These are phyloP conservation scores for Silene latifolia DNA, from an alignment of 148 eudicot species.

Conservation along the genomic window DNA sequence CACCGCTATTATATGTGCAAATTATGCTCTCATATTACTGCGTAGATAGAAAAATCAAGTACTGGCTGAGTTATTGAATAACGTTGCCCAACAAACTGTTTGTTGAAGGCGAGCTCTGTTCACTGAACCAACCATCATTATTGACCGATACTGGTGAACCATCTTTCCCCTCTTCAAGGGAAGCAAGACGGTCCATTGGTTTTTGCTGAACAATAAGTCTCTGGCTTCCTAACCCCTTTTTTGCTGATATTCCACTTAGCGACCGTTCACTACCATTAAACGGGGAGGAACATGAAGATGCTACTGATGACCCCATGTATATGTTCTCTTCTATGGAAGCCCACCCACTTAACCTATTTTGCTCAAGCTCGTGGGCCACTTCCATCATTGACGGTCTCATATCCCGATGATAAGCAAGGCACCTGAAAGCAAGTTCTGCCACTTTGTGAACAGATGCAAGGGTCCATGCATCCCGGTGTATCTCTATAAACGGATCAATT, in stretches of 20 bases:
- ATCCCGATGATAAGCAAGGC: conserved; percentile 75
- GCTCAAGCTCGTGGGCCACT: conserved; percentile 73
- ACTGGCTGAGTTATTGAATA: conserved; percentile 28
- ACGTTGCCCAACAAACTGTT: conserved; percentile 70
- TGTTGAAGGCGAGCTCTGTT: conserved; percentile 84
- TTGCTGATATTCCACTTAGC: conserved; percentile 23
- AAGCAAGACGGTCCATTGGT: conserved; percentile 31
- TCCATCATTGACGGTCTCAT: conserved; percentile 85
- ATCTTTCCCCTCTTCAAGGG: conserved; percentile 50
- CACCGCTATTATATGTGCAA: background rate
- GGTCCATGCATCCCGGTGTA: conserved; percentile 80
- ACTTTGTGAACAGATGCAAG: conserved; percentile 65
- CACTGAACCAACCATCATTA: conserved; percentile 83
- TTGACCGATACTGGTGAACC: conserved; percentile 86
- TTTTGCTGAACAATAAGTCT: conserved; percentile 47
- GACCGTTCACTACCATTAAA: conserved; percentile 60
- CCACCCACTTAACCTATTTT: conserved; percentile 53
- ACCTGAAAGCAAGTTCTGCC: conserved; percentile 80
- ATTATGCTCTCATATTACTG: background rate
- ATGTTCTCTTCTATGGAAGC: conserved; percentile 51
- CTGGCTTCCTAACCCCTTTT: conserved; percentile 47
- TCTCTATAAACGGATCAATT: conserved; percentile 60
- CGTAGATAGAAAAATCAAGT: background rate
- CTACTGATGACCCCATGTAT: conserved; percentile 51
- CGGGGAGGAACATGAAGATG: conserved; percentile 67